Evolutionary conservation across 768 basidiomycete species (phyloP).

Genomic region (Candolleomyces efflorescens): DNA sequence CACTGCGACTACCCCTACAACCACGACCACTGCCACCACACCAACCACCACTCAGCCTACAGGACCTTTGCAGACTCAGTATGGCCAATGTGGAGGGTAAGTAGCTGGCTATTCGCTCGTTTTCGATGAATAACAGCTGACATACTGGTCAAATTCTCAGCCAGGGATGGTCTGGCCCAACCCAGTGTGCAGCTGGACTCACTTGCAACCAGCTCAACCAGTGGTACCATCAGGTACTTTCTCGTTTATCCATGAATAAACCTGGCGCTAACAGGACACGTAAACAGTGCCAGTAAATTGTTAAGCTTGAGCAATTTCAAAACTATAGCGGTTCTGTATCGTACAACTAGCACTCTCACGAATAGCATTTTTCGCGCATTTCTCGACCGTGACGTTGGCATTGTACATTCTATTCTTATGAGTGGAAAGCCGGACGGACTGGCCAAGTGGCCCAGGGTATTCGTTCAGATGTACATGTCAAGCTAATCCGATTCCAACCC

Average conservation of each 20-base stretch:
- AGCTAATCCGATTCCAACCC: neutral
- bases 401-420: neutral
- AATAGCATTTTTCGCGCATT: no score
- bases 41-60: slow-evolving; percentile 13
- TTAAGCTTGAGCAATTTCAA: neutral
- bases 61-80: slow-evolving; percentile 18
- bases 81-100: slow-evolving; percentile 29
- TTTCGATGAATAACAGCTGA: neutral
- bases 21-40: slow-evolving; percentile 9
- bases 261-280: neutral
- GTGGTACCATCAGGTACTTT: slow-evolving; percentile 19
- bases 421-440: neutral
- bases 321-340: no score
- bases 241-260: neutral
- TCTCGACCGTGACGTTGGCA: neutral
- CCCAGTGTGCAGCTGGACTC: slow-evolving; percentile 17
- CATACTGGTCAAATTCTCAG: slow-evolving; percentile 11
- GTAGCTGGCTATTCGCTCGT: slow-evolving; percentile 4
- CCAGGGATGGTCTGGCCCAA: slow-evolving; percentile 24
- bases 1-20: slow-evolving; percentile 13
- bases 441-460: neutral
- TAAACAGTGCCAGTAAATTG: neutral
- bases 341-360: no score
- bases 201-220: slow-evolving; percentile 15
- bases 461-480: no score